Evolutionary conservation across 495 filamentous ascomycete species (phyloP).

Genomic region (Rusavskia elegans): DNA sequence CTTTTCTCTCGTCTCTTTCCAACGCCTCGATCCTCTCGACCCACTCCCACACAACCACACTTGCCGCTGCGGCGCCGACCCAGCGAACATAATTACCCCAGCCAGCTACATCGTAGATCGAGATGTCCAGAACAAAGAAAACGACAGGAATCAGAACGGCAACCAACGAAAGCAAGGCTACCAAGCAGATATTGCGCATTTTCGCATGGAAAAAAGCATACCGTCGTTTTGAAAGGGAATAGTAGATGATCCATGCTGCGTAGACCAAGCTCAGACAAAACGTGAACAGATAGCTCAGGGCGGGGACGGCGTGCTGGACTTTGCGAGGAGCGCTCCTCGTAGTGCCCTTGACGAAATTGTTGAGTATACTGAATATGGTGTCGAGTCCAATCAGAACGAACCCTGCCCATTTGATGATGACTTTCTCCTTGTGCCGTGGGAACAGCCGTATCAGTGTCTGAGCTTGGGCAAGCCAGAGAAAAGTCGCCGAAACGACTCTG

Average conservation of each 20-base stretch:
- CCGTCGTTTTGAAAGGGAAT: constrained; percentile 76
- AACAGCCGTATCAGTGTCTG: constrained; percentile 93
- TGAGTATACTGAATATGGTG: constrained; percentile 72
- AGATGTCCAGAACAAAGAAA: constrained; percentile 91
- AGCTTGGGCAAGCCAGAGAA: constrained; percentile 93
- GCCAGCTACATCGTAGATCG: constrained; percentile 68
- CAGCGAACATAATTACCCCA: constrained; percentile 97
- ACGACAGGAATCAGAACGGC: constrained; percentile 80
- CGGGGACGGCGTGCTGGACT: constrained; percentile 80
- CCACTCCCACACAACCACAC: constrained; percentile 98
- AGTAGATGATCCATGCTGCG: constrained; percentile 92
- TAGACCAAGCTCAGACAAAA: constrained; percentile 79
- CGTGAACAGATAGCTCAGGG: constrained; percentile 86
- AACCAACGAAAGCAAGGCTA: constrained; percentile 63
- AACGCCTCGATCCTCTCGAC: constrained; percentile 96
- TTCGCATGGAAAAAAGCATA: constrained; percentile 87
- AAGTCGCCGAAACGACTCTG: constrained; percentile 81
- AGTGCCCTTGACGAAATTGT: constrained; percentile 59
- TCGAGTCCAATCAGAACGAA: constrained; percentile 87
- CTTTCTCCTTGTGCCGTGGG: constrained; percentile 89
- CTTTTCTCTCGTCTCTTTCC: constrained; percentile 90
- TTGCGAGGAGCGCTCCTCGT: constrained; percentile 44
- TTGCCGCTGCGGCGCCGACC: constrained; percentile 92
- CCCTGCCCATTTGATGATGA: constrained; percentile 96
- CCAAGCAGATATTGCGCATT: constrained; percentile 81